Conservation (phyloP, 768 basidiomycete species). For the Termitomyces sp. region DNA sequence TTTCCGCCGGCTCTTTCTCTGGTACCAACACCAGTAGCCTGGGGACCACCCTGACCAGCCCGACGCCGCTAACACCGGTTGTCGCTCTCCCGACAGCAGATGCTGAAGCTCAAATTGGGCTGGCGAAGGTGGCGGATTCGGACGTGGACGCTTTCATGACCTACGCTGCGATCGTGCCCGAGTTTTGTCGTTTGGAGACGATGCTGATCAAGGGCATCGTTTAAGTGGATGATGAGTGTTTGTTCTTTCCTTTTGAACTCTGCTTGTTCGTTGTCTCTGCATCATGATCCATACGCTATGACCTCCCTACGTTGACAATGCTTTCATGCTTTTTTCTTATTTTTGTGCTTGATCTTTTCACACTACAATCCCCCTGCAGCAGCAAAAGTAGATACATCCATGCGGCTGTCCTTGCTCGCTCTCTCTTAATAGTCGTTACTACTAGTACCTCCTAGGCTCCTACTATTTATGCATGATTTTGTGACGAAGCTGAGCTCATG, state of each 20-base stretch:
- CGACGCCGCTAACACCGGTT: constrained; percentile 64
- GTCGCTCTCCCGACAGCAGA: constrained; percentile 70
- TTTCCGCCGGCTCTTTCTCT: constrained; percentile 23
- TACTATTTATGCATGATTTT: constrained; percentile 5
- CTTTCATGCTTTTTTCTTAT: constrained; percentile 11
- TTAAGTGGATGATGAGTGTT: constrained; percentile 18
- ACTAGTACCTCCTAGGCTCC: not conserved
- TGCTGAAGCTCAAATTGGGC: constrained; percentile 67
- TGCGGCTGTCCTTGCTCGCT: constrained; percentile 8
- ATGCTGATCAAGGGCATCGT: constrained; percentile 68
- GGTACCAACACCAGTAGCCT: constrained; percentile 29
- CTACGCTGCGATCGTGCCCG: constrained; percentile 82
- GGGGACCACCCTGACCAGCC: constrained; percentile 42
- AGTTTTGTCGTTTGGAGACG: constrained; percentile 76
- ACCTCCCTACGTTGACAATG: constrained; percentile 4
- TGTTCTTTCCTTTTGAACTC: not conserved
- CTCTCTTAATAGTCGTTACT: constrained; percentile 9
- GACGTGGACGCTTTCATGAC: constrained; percentile 83
- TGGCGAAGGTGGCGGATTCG: constrained; percentile 80
- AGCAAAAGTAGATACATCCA: constrained; percentile 16
- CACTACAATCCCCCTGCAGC: not conserved
- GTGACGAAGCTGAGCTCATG: not conserved
- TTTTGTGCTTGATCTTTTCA: constrained; percentile 1
- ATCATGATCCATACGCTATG: constrained; percentile 7
- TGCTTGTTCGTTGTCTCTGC: constrained; percentile 1